Conservation (phyloP, 108 stramenopile genomes). For the Fragilaria crotonensis region DNA sequence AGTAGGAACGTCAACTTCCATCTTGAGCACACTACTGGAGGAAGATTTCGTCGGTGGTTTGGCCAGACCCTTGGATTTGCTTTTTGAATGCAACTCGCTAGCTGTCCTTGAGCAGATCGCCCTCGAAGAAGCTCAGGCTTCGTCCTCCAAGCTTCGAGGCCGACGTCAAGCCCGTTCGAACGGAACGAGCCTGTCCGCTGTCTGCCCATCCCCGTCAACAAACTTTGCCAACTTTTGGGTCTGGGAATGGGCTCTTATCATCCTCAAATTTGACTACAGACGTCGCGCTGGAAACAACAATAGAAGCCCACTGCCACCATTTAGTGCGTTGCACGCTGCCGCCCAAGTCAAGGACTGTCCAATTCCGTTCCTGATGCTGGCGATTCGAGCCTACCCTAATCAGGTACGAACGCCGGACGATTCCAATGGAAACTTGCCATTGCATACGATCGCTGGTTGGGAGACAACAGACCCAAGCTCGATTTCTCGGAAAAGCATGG, state of each 20-base stretch:
- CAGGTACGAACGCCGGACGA: conserved; percentile 6
- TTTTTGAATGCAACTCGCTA: conserved; percentile 16
- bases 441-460: conserved; percentile 18
- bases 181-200: background rate
- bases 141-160: conserved; percentile 1
- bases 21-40: background rate
- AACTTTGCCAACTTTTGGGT: conserved; percentile 19
- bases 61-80: conserved; percentile 6
- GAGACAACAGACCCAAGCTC: conserved; percentile 2
- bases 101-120: conserved; percentile 17
- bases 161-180: conserved; percentile 9
- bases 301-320: conserved; percentile 6
- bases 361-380: conserved; percentile 9
- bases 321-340: conserved; percentile 12
- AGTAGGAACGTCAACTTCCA: background rate
- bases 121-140: conserved; percentile 12
- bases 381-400: conserved; percentile 8
- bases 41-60: background rate
- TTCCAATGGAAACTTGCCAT: conserved; percentile 5
- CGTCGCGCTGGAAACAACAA: background rate
- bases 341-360: conserved; percentile 13
- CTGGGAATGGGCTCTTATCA: conserved; percentile 12
- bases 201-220: background rate
- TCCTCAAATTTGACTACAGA: conserved; percentile 11
- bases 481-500: conserved; percentile 14